Base-by-base conservation (phyloP, 2,329 filamentous ascomycete genomes). In the Waltergamsia citrina region DNA sequence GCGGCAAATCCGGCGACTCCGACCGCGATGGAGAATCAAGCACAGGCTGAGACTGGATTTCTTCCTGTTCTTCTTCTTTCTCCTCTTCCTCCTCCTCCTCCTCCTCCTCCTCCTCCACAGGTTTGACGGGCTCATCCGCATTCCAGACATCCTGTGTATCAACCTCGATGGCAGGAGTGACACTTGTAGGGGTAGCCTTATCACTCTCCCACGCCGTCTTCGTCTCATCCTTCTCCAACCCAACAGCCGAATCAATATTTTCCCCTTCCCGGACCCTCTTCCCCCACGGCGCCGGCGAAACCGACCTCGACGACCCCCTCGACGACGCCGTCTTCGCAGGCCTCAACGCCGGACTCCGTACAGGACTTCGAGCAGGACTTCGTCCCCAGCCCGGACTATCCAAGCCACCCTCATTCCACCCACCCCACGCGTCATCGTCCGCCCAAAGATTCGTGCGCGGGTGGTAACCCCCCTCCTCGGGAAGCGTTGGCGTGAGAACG, bases 401-500 rank as follows among this genome's bases (percentile, higher is more conserved):
- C 28, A 36, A 39, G 18, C 38, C 44, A 7, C 23, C 38, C n/a
- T 54, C 55, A 17, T 49, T 49, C 56, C 56, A 60, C 7, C 49
- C 51, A n/a, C 52, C 56, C 56, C 57, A 60, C 2, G 47, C 43
- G 37, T 52, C 46, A 24, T 56, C 51, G 6, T 19, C 10, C 4
- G 15, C 8, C 29, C 29, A 30, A 19, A 30, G 17, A 20, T 9
- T 9, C 6, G 15, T 7, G 25, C 25, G 24, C 7, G 16, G 24
- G 18, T 3, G 24, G 14, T 8, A 11, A 17, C 17, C 17, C n/a
- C 12, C 33, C 8, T 15, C 10, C 16, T 5, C 10, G 17, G n/a
- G n/a, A 7, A 15, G 9, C 10, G 18, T 28, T 19, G 17, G 26
- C 33, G 25, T 21, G n/a, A n/a, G 12, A 5, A 21, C 20, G 4